Evolutionary conservation across 345 rosid species (phyloP), one percentile per base, ranked within the genome.

Genomic region (Limnanthes douglasii): DNA sequence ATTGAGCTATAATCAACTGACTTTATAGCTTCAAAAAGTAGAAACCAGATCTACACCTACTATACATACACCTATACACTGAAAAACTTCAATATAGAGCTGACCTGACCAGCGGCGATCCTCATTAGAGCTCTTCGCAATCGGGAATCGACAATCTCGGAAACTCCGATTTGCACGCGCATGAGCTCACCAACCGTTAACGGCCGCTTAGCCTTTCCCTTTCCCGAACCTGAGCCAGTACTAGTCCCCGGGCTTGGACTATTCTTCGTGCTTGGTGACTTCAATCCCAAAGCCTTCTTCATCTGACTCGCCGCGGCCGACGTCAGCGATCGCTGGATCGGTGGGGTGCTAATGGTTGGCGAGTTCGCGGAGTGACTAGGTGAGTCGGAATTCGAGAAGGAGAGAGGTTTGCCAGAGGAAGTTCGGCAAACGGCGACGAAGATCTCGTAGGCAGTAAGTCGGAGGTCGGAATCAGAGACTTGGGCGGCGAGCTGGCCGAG

Each of bases 271-370:
- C 63, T 73, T 11, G 88, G 72, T 0, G 94, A 79, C 56, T 61
- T 77, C 54, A 90, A 55, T 15, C 98, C 96, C 12, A 90, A 57
- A 8, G 94, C 96, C 43, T 75, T 90, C 73, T 90, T 90, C 94
- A 90, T 75, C 64, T 75, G 77, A 56, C 92, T 80, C 0, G 98
- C 94, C 37, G 95, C 98, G 20, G 88, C 47, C 5, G 94, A 78
- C 16, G 98, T 90, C 18, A 84, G 70, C 5, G 98, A 90, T 4
- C 93, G 73, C 61, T 90, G 92, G 20, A 73, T 31, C n/a, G 64
- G 65, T 8, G 83, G 72, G 2, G 83, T 48, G 34, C n/a, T n/a
- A n/a, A n/a, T n/a, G n/a, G 50, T 57, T 27, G 78, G 70, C 4
- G 75, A 39, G 37, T 21, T 31, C 53, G 41, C 30, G 46, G 21